These are phyloP conservation scores for Cryphonectria naterciae DNA, from an alignment of 2,329 filamentous ascomycete species.

Conservation along the genomic window DNA sequence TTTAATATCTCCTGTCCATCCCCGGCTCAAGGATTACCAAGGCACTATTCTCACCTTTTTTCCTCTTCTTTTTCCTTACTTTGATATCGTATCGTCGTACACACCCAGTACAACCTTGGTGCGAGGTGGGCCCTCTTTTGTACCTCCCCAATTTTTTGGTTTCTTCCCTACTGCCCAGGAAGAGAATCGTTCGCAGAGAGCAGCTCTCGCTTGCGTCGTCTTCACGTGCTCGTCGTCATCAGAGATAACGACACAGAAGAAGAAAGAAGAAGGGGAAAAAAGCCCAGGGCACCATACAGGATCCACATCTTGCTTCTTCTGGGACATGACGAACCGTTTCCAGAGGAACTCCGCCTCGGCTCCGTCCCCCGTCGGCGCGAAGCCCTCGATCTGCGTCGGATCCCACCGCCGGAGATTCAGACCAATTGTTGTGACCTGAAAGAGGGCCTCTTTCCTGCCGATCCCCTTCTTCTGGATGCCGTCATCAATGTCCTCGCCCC, in stretches of 20 bases:
- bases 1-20: neutral
- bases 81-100: neutral
- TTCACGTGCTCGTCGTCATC: neutral
- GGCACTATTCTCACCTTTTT: neutral
- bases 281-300: neutral
- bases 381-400: slow-evolving; percentile 9
- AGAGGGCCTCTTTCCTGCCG: neutral
- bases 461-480: neutral
- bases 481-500: slow-evolving; percentile 25
- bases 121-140: neutral
- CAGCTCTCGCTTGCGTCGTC: neutral
- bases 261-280: neutral
- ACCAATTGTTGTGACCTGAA: slow-evolving; percentile 9
- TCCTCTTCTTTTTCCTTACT: neutral
- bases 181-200: neutral
- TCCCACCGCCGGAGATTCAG: slow-evolving; percentile 9
- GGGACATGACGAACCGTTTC: slow-evolving; percentile 24
- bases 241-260: neutral
- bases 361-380: slow-evolving; percentile 17
- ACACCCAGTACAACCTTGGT: neutral
- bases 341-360: slow-evolving; percentile 13
- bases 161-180: neutral
- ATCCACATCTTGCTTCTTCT: slow-evolving; percentile 9
- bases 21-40: neutral
- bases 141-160: neutral